Conservation (phyloP, 1,139 yeast species). For the Yarrowia galli region DNA sequence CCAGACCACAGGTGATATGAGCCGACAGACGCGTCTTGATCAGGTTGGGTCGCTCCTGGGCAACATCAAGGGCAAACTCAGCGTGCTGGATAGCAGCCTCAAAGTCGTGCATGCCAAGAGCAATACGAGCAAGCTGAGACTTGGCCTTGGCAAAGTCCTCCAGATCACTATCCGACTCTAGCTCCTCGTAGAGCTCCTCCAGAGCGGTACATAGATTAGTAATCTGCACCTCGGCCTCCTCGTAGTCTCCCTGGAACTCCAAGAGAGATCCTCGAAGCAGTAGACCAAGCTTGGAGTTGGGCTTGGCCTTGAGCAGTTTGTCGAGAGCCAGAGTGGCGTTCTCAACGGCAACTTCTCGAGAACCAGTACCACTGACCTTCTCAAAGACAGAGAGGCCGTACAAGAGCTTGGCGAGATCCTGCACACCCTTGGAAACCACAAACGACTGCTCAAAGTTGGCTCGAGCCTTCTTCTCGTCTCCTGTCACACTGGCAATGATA, state of each 20-base stretch:
- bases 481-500: conserved; percentile 65
- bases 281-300: conserved; percentile 69
- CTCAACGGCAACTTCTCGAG: conserved; percentile 42
- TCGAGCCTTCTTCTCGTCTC: conserved; percentile 60
- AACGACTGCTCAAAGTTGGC: conserved; percentile 78
- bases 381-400: conserved; percentile 68
- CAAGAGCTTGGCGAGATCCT: conserved; percentile 72
- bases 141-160: conserved; percentile 65
- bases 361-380: conserved; percentile 39
- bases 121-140: conserved; percentile 72
- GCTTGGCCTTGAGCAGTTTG: conserved; percentile 71
- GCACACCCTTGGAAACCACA: conserved; percentile 74
- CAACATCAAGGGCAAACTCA: conserved; percentile 61
- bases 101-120: conserved; percentile 65
- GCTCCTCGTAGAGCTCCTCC: conserved; percentile 65
- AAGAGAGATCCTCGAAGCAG: conserved; percentile 56
- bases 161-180: conserved; percentile 58
- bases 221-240: conserved; percentile 60
- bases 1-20: conserved; percentile 71
- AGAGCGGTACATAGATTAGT: conserved; percentile 57
- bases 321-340: conserved; percentile 75
- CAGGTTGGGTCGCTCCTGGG: conserved; percentile 40
- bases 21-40: conserved; percentile 59
- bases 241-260: conserved; percentile 74
- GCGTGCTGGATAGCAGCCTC: conserved; percentile 68